A percentile compares a stretch with the other conserved stretches of the same genome.
Evolutionary conservation across 805 yeast genomes (phyloP).

Genomic region (Ogataea dorogensis): DNA sequence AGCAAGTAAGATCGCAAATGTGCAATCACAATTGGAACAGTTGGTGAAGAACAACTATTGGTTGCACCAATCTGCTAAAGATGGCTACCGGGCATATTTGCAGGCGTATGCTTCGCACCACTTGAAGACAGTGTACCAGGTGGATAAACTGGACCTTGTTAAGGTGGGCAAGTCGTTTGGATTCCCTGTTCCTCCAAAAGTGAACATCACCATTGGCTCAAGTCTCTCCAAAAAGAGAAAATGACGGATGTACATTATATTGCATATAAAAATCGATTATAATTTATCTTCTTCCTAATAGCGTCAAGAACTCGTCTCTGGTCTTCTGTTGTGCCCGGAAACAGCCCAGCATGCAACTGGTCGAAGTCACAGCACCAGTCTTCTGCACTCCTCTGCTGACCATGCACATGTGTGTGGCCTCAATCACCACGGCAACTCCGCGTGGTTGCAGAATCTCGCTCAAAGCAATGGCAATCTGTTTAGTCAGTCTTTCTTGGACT

Average conservation of each 20-base stretch:
- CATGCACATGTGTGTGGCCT: slow-evolving; percentile 99
- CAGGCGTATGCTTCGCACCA: slow-evolving; percentile 98
- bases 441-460: slow-evolving; percentile 88
- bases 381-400: slow-evolving; percentile 97
- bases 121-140: slow-evolving; percentile 92
- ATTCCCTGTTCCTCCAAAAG: slow-evolving; percentile 93
- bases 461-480: slow-evolving; percentile 95
- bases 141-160: slow-evolving; percentile 88
- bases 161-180: slow-evolving; percentile 97
- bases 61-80: slow-evolving; percentile 94
- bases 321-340: slow-evolving; percentile 93
- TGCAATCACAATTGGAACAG: slow-evolving; percentile 90
- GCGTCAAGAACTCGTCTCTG: slow-evolving; percentile 88
- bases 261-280: slow-evolving; percentile 13
- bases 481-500: slow-evolving; percentile 96
- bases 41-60: slow-evolving; percentile 88
- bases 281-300: slow-evolving; percentile 53
- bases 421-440: slow-evolving; percentile 98
- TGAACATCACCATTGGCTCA: slow-evolving; percentile 92
- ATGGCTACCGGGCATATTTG: slow-evolving; percentile 93
- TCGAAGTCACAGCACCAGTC: slow-evolving; percentile 88
- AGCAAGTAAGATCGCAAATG: slow-evolving; percentile 88
- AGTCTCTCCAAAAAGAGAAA: slow-evolving; percentile 41
- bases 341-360: slow-evolving; percentile 97
- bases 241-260: slow-evolving; percentile 8